phyloP scores from a whole-genome alignment of 805 yeast genomes.

The Saccharomycopsis schoenii region DNA sequence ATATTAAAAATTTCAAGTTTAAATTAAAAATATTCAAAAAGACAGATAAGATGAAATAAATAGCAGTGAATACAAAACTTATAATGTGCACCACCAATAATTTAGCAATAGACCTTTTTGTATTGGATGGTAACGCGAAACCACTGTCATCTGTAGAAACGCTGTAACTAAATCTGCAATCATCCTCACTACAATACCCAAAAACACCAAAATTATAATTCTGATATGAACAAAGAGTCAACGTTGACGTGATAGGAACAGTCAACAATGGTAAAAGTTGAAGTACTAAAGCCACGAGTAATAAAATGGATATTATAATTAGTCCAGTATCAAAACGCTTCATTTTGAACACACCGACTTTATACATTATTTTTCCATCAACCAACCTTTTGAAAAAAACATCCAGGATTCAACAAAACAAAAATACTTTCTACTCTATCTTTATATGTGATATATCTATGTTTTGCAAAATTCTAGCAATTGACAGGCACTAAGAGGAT shows the following conservation, averaged over 20 bases:
- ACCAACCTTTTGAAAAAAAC: neutral
- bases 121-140: constrained; percentile 46
- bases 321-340: neutral
- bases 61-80: constrained; percentile 43
- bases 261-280: constrained; percentile 52
- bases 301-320: neutral
- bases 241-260: constrained; percentile 43
- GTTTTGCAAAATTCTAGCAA: neutral
- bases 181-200: constrained; percentile 43
- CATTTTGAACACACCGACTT: neutral
- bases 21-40: constrained; percentile 30
- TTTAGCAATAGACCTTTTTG: constrained; percentile 48
- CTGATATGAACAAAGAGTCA: constrained; percentile 40
- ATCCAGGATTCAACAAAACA: neutral
- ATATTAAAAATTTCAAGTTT: constrained; percentile 30
- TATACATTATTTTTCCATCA: neutral
- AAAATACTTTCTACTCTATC: neutral
- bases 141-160: constrained; percentile 37
- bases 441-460: neutral
- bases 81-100: constrained; percentile 60
- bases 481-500: neutral
- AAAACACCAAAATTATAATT: constrained; percentile 57
- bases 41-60: constrained; percentile 32
- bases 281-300: constrained; percentile 38
- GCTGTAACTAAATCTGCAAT: constrained; percentile 24